Evolutionary conservation across 768 basidiomycete species (phyloP), one percentile per base, ranked within the genome.

Genomic region (Hebeloma cylindrosporum): DNA sequence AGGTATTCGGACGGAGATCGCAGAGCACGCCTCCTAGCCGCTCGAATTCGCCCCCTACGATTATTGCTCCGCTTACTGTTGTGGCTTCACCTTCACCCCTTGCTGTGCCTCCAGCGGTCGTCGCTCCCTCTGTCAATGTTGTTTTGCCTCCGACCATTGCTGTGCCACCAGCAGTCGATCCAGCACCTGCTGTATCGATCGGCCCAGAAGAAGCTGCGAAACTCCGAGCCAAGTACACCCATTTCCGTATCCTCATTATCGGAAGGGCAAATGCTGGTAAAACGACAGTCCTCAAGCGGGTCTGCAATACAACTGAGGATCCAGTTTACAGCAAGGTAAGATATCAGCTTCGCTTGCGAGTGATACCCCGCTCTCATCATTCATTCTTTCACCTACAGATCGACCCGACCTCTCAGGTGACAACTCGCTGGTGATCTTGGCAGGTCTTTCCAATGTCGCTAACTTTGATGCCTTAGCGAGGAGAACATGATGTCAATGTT

Each of bases 191-290:
- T n/a, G n/a, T n/a, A n/a, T n/a, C n/a, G n/a, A n/a, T n/a, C n/a
- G n/a, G n/a, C n/a, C n/a, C n/a, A n/a, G n/a, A n/a, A n/a, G n/a
- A n/a, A 20, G 33, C 43, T 34, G n/a, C 43, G 16, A 41, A 51
- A 13, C 32, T 54, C 13, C 59, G 59, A 17, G 47, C 43, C 5
- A 60, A 57, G 43, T 61, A 50, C 45, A 27, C 40, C 35, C 63
- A 54, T 30, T 71, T 72, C 33, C 63, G 71, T 3, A 60, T 72
- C 21, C 66, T 73, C 35, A 52, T 71, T 11, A 67, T 73, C n/a
- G 71, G 71, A 4, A 60, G 64, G 40, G 64, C 67, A 2, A 70
- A 71, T 40, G 61, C 68, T 1, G 71, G 71, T 0, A 73, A 73
- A 48, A 72, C 69, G 0, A 72, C 71, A 0, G 53, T 73, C 16